Evolutionary conservation across 129 eudicot species (phyloP).

Genomic region (Tanacetum coccineum): DNA sequence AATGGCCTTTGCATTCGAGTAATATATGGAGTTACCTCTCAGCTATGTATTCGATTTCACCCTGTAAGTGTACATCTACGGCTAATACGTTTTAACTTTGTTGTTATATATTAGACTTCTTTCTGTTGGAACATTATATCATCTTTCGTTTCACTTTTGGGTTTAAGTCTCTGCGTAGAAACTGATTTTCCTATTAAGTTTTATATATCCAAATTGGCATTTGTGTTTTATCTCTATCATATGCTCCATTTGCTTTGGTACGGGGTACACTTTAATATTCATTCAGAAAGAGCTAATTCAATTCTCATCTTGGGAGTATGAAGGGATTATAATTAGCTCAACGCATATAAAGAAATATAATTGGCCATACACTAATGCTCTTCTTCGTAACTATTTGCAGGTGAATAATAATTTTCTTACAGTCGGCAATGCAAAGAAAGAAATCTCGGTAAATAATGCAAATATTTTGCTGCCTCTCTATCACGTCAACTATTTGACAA

Average conservation of each 20-base stretch:
- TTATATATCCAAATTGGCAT: background rate
- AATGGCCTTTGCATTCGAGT: slow-evolving; percentile 88
- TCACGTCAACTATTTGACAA: too few relatives aligned
- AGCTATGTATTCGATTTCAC: slow-evolving; percentile 89
- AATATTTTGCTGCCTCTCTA: slow-evolving; percentile 14
- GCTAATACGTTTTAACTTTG: background rate
- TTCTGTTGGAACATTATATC: background rate
- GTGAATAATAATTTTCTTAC: slow-evolving; percentile 94
- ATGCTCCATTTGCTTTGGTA: slow-evolving; percentile 10
- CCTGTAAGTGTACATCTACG: slow-evolving; percentile 60
- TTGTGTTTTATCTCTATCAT: slow-evolving; percentile 11
- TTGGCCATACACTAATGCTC: slow-evolving; percentile 16
- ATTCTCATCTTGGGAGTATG: slow-evolving; percentile 5
- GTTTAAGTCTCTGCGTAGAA: background rate
- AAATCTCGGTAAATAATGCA: slow-evolving; percentile 53
- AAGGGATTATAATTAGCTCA: slow-evolving; percentile 10
- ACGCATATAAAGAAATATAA: background rate
- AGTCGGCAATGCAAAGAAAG: slow-evolving; percentile 83
- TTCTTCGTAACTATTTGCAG: slow-evolving; percentile 37
- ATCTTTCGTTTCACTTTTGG: background rate
- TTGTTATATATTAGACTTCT: background rate
- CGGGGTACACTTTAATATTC: slow-evolving; percentile 8
- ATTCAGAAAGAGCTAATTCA: slow-evolving; percentile 8
- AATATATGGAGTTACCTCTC: slow-evolving; percentile 91
- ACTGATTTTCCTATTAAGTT: background rate